Conservation (phyloP, 257 asterid genomes). For the Buddleja alternifolia region DNA sequence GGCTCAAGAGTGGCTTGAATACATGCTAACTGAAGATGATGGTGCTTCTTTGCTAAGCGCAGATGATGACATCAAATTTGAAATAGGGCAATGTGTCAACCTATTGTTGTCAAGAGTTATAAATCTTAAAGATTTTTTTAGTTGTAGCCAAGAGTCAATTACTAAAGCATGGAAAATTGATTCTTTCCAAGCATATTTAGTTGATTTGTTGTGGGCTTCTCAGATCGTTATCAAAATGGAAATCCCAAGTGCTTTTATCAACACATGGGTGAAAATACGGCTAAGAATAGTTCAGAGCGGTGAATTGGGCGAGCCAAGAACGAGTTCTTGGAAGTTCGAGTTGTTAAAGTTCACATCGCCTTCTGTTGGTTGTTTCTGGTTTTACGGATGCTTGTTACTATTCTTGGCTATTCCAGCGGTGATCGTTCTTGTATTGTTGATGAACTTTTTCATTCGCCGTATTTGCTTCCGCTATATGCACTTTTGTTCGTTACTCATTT, state of each 20-base stretch:
- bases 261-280: conserved; percentile 67
- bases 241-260: conserved; percentile 52
- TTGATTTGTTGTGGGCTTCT: too few relatives aligned
- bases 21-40: conserved; percentile 88
- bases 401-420: too few relatives aligned
- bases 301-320: too few relatives aligned
- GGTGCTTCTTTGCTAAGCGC: conserved; percentile 73
- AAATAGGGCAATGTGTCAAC: conserved; percentile 48
- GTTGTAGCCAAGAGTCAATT: conserved; percentile 42
- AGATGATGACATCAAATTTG: conserved; percentile 56
- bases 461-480: too few relatives aligned
- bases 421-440: too few relatives aligned
- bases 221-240: conserved; percentile 80
- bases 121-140: conserved; percentile 46
- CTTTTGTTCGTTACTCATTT: too few relatives aligned
- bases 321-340: too few relatives aligned
- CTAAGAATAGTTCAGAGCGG: conserved; percentile 42
- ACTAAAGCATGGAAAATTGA: conserved; percentile 40
- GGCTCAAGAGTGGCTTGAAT: conserved; percentile 89
- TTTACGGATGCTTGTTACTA: too few relatives aligned
- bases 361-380: too few relatives aligned
- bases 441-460: too few relatives aligned
- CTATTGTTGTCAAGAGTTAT: conserved; percentile 49
- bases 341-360: too few relatives aligned
- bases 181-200: conserved; percentile 42